Evolutionary conservation across 345 rosid genomes (phyloP).

Genomic region (Populus nigra): DNA sequence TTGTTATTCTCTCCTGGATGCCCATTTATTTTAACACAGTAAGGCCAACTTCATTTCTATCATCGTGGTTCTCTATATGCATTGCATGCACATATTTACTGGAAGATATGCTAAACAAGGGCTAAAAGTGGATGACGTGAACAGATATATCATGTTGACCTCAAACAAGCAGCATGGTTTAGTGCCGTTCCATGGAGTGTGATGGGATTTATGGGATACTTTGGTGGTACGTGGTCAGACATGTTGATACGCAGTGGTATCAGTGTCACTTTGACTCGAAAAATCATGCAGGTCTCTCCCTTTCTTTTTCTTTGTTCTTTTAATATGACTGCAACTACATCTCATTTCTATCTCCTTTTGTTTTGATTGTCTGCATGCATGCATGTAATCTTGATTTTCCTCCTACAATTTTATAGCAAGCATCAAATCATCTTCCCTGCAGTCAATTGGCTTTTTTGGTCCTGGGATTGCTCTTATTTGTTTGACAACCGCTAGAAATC

Average conservation of each 20-base stretch:
- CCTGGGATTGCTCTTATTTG: conserved; percentile 81
- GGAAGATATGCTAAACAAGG: conserved; percentile 9
- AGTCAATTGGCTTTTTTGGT: conserved; percentile 90
- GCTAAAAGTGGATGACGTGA: conserved; percentile 12
- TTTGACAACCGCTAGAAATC: conserved; percentile 67
- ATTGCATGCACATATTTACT: background rate
- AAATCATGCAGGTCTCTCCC: conserved; percentile 79
- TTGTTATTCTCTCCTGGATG: conserved; percentile 99
- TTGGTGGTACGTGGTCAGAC: conserved; percentile 83
- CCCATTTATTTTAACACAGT: conserved; percentile 90
- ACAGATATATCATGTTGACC: conserved; percentile 87
- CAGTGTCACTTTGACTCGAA: conserved; percentile 77
- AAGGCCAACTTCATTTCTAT: conserved; percentile 30
- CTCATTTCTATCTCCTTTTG: background rate
- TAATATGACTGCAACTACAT: background rate
- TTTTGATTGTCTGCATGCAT: background rate
- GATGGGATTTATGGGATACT: conserved; percentile 88
- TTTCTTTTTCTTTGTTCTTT: background rate
- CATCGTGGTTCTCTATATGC: background rate
- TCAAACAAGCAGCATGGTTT: conserved; percentile 95
- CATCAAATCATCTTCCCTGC: conserved; percentile 31
- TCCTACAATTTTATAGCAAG: conserved; percentile 9
- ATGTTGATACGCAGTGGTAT: conserved; percentile 62
- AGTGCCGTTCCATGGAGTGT: conserved; percentile 94
- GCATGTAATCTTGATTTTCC: background rate